These are phyloP conservation scores for Scalesia atractyloides DNA, from an alignment of 129 eudicot species.

Conservation along the genomic window DNA sequence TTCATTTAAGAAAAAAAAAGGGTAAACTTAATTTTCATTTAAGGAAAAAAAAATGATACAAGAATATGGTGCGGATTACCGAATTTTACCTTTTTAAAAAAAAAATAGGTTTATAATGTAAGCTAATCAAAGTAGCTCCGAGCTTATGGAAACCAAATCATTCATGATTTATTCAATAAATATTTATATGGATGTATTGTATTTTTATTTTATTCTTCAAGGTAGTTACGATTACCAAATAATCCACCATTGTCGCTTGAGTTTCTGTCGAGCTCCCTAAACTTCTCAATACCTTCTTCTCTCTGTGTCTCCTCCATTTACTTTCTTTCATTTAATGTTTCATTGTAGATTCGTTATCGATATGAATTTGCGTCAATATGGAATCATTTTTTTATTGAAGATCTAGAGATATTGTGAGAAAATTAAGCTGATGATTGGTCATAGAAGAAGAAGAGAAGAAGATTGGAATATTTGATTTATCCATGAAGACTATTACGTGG, in stretches of 20 bases:
- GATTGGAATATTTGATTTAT: conserved; percentile 45
- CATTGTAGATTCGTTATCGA: not conserved
- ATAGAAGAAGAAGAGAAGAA: conserved; percentile 27
- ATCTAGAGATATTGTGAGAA: conserved; percentile 16
- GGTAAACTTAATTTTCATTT: no score
- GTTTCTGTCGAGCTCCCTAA: conserved; percentile 9
- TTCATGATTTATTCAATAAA: not conserved
- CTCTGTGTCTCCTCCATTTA: conserved; percentile 10
- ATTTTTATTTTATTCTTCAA: not conserved
- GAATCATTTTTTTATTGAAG: not conserved
- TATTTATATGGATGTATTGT: not conserved
- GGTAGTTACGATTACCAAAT: conserved; percentile 10
- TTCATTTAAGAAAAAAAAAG: no score
- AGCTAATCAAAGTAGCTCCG: no score
- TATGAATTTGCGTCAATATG: not conserved
- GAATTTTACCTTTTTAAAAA: no score
- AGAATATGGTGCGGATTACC: no score
- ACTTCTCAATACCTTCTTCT: conserved; percentile 5
- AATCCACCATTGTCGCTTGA: not conserved
- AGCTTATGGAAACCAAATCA: not conserved
- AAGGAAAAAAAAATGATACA: no score
- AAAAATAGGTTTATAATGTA: no score
- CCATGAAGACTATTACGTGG: conserved; percentile 50
- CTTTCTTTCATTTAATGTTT: not conserved
- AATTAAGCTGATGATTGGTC: conserved; percentile 49